A percentile compares a stretch with the other conserved stretches of the same genome.
phyloP scores from a whole-genome alignment of 1,139 yeast species.

The Blastobotrys malaysiensis region DNA sequence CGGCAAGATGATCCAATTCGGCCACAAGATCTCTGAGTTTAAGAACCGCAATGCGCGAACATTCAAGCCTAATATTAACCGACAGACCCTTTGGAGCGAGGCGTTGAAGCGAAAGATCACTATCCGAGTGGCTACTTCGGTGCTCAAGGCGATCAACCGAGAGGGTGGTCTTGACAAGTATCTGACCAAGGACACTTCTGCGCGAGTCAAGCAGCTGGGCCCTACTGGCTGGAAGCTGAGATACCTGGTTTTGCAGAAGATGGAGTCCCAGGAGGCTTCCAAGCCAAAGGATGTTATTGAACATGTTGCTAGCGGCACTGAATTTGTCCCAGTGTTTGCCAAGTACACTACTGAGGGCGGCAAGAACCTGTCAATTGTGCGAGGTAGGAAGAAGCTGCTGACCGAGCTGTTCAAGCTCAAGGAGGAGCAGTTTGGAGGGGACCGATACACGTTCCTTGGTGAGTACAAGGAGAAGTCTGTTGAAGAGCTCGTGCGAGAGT shows the following conservation, averaged over 20 bases:
- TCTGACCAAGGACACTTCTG: constrained; percentile 76
- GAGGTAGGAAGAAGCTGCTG: constrained; percentile 61
- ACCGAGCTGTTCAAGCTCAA: constrained; percentile 47
- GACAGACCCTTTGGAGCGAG: constrained; percentile 79
- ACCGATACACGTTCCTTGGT: neutral
- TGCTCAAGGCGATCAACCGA: constrained; percentile 75
- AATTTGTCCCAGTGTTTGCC: constrained; percentile 43
- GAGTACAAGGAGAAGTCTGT: neutral
- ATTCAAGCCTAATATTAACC: constrained; percentile 78
- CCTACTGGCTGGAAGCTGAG: constrained; percentile 87
- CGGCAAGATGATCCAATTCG: constrained; percentile 73
- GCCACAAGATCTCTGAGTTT: constrained; percentile 74
- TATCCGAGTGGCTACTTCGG: constrained; percentile 71
- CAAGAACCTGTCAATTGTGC: constrained; percentile 45
- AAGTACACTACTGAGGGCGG: constrained; percentile 39
- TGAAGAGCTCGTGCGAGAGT: constrained; percentile 32
- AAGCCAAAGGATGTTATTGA: constrained; percentile 11
- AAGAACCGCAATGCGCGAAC: constrained; percentile 68
- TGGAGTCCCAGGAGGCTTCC: constrained; percentile 32
- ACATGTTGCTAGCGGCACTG: neutral
- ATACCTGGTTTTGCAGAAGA: constrained; percentile 52
- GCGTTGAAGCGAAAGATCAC: constrained; percentile 51
- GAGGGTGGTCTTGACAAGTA: constrained; percentile 95
- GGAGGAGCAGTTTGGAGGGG: constrained; percentile 33
- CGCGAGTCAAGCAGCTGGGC: constrained; percentile 88